phyloP scores from a whole-genome alignment of 805 yeast genomes.

The Scheffersomyces coipomensis region DNA sequence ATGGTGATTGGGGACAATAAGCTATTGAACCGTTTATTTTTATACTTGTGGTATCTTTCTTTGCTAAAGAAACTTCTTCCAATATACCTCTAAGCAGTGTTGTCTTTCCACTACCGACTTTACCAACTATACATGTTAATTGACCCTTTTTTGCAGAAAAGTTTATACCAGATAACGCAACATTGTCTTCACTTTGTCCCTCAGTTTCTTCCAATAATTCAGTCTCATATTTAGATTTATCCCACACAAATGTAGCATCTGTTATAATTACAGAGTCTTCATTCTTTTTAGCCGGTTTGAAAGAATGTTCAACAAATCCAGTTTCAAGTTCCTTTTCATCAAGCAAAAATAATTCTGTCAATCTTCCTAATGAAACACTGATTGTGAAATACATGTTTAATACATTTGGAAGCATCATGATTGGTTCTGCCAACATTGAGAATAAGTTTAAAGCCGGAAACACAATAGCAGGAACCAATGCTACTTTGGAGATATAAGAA shows the following conservation, averaged over 20 bases:
- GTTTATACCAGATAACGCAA: slow-evolving; percentile 30
- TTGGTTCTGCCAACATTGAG: slow-evolving; percentile 34
- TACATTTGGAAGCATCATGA: slow-evolving; percentile 29
- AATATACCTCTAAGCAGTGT: slow-evolving; percentile 34
- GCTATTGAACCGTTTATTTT: slow-evolving; percentile 32
- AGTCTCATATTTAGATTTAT: slow-evolving; percentile 14
- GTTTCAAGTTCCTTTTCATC: slow-evolving; percentile 29
- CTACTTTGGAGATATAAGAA: slow-evolving; percentile 18
- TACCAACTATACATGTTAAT: slow-evolving; percentile 39
- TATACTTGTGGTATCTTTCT: slow-evolving; percentile 19
- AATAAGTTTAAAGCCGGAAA: slow-evolving; percentile 41
- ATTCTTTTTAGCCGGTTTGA: too few species aligned
- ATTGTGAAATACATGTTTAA: slow-evolving; percentile 27
- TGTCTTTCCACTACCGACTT: slow-evolving; percentile 41
- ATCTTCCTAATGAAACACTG: slow-evolving; percentile 30
- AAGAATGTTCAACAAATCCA: slow-evolving; percentile 12
- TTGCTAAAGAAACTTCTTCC: slow-evolving; percentile 24
- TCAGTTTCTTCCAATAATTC: slow-evolving; percentile 14
- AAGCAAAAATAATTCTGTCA: slow-evolving; percentile 27
- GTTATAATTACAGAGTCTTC: slow-evolving; percentile 22
- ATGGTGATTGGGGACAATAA: slow-evolving; percentile 39
- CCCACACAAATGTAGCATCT: slow-evolving; percentile 39
- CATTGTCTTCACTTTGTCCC: slow-evolving; percentile 15
- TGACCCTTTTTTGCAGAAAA: slow-evolving; percentile 33
- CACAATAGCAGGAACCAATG: slow-evolving; percentile 34